A percentile compares a stretch with the other conserved stretches of the same genome.
Conservation (phyloP, 371 early-diverging fungal species). For the Funneliformis caledonium region DNA sequence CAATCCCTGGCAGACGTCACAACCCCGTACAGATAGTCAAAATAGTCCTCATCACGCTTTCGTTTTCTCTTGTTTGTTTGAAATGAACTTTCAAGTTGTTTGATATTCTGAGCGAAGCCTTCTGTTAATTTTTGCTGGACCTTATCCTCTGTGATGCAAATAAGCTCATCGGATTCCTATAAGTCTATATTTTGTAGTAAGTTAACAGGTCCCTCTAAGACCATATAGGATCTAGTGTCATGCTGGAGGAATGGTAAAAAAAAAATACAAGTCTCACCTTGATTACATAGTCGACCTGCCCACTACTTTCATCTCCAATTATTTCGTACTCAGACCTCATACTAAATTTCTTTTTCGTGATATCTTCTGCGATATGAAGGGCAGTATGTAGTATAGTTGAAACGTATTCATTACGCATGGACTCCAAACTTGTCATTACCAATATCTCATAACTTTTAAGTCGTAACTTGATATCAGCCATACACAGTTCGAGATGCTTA, state of each 20-base stretch:
- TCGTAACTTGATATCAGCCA: neutral
- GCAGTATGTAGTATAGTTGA: slow-evolving; percentile 9
- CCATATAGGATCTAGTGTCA: neutral
- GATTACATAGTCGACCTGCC: slow-evolving; percentile 4
- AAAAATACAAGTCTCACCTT: neutral
- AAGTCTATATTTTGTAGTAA: neutral
- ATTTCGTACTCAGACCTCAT: slow-evolving; percentile 22
- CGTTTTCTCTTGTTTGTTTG: slow-evolving; percentile 25
- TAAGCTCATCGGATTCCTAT: neutral
- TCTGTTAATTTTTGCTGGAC: slow-evolving; percentile 15
- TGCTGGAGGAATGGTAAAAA: neutral
- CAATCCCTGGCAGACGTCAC: neutral
- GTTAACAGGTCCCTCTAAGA: no score
- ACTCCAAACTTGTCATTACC: neutral
- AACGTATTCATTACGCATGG: neutral
- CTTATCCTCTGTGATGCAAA: slow-evolving; percentile 22
- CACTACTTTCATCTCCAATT: slow-evolving; percentile 8
- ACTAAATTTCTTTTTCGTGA: neutral
- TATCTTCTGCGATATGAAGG: neutral
- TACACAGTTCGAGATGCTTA: slow-evolving; percentile 21
- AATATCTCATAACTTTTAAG: slow-evolving; percentile 5
- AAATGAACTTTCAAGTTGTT: neutral
- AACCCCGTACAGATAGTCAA: slow-evolving; percentile 15
- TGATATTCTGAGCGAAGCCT: neutral
- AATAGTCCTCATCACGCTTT: neutral